Evolutionary conservation across 176 grass and related monocot genomes (phyloP), one percentile per base, ranked within the genome.

Genomic region (Zea mays): DNA sequence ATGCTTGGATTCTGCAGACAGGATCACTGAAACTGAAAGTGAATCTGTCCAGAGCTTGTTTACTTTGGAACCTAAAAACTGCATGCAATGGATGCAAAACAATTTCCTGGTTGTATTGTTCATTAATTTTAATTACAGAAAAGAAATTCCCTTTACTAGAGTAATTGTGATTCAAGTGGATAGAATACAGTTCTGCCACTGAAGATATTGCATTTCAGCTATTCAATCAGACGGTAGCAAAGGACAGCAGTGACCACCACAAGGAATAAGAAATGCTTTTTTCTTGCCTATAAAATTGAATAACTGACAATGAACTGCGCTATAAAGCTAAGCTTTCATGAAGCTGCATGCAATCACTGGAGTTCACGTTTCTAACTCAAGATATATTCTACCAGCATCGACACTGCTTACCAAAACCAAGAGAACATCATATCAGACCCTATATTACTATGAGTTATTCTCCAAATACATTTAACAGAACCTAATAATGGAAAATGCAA

Each of bases 21-120:
- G 48, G 62, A 55, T 52, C 16, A 44, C 14, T 70, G 39, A 77
- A 77, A 65, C 11, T 65, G 46, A 51, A 77, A 51, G 8, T 39
- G 33, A 65, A 11, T 52, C 43, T 77, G 9, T 52, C 43, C 8
- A 41, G 58, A 52, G 59, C 49, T 20, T 42, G 46, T 50, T 63
- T 63, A 72, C 60, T 62, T 38, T 62, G n/a, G 7, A 72, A 63
- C 11, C 3, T 6, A 40, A 16, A 72, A 52, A 81, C n/a, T 19
- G 5, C n/a, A 82, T 12, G 35, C 19, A 21, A 82, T 52, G 20
- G 37, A 41, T 27, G 3, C 46, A 72, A 73, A 42, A 50, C n/a
- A 71, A 62, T 63, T 27, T 63, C 36, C 45, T 44, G 8, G 40
- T 36, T 69, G 13, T 33, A 36, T 36, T 36, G 19, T 69, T 5